Evolutionary conservation across 1,284 basidiomycete genomes (phyloP).

Genomic region (Afroboletus lepidellus): DNA sequence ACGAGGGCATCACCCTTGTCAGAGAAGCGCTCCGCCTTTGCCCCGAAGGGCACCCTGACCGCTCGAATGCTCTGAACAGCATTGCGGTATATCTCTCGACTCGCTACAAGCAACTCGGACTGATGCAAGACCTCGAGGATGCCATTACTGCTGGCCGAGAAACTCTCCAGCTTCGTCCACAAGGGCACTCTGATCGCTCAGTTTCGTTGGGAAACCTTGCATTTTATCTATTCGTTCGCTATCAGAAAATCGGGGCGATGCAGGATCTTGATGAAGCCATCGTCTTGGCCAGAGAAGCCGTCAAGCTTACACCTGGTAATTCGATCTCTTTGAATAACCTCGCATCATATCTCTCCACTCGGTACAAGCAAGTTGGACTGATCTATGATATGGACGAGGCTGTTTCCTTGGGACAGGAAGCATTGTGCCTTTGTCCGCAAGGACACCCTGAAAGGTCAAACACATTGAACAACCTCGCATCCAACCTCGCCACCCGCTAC

Average conservation of each 20-base stretch:
- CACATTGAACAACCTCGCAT: background rate
- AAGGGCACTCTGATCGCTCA: background rate
- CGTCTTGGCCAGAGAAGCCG: too few relatives aligned
- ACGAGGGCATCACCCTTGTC: background rate
- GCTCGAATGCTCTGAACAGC: background rate
- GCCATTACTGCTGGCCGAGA: background rate
- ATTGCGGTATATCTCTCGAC: too few relatives aligned
- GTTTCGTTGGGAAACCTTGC: background rate
- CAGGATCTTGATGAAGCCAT: too few relatives aligned
- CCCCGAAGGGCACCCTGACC: background rate
- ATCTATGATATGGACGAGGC: too few relatives aligned
- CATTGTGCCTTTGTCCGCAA: too few relatives aligned
- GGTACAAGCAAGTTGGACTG: too few relatives aligned
- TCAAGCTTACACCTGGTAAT: too few relatives aligned
- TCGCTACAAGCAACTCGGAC: too few relatives aligned
- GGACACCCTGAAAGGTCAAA: too few relatives aligned
- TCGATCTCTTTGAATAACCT: background rate
- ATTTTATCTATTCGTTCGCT: background rate
- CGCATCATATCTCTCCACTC: background rate
- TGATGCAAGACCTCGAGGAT: background rate
- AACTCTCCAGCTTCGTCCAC: too few relatives aligned
- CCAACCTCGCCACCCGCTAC: background rate
- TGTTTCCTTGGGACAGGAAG: too few relatives aligned
- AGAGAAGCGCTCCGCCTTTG: background rate
- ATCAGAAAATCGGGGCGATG: background rate